These are phyloP conservation scores for Amauroascus verrucosus DNA, from an alignment of 2,329 filamentous ascomycete species.

Conservation along the genomic window DNA sequence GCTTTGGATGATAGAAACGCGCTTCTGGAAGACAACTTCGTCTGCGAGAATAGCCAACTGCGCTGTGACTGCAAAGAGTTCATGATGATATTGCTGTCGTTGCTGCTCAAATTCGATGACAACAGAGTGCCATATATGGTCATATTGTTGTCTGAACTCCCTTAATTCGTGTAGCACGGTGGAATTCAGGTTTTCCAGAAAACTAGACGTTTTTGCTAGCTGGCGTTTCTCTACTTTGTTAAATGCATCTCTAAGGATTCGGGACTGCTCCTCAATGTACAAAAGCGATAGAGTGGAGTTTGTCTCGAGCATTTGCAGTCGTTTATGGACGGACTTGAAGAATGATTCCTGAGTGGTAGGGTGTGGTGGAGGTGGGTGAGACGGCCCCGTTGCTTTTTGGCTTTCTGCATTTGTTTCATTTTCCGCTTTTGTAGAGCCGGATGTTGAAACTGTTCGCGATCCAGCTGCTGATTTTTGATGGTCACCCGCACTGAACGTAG, in stretches of 20 bases:
- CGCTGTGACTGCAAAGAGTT: constrained; percentile 69
- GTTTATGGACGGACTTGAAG: constrained; percentile 93
- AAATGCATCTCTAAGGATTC: constrained; percentile 77
- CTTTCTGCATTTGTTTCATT: constrained; percentile 9
- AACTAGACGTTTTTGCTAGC: constrained; percentile 67
- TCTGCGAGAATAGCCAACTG: constrained; percentile 85
- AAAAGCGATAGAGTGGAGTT: constrained; percentile 88
- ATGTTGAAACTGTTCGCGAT: constrained; percentile 18
- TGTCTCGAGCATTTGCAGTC: constrained; percentile 77
- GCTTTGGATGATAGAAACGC: constrained; percentile 87
- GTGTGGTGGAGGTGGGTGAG: constrained; percentile 45
- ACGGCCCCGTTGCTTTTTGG: constrained; percentile 14
- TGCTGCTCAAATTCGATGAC: constrained; percentile 84
- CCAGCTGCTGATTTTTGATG: constrained; percentile 20
- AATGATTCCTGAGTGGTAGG: constrained; percentile 94
- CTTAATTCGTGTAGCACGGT: constrained; percentile 76
- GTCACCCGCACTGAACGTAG: not conserved
- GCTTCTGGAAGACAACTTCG: constrained; percentile 72
- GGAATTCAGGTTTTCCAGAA: constrained; percentile 73
- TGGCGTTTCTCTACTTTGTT: constrained; percentile 80
- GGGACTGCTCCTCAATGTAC: constrained; percentile 94
- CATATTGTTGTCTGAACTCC: constrained; percentile 73
- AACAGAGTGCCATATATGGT: constrained; percentile 93
- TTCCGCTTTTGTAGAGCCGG: not conserved
- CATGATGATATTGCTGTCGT: constrained; percentile 69